phyloP scores from a whole-genome alignment of 495 filamentous ascomycete species.

The Penicillium nucicola region DNA sequence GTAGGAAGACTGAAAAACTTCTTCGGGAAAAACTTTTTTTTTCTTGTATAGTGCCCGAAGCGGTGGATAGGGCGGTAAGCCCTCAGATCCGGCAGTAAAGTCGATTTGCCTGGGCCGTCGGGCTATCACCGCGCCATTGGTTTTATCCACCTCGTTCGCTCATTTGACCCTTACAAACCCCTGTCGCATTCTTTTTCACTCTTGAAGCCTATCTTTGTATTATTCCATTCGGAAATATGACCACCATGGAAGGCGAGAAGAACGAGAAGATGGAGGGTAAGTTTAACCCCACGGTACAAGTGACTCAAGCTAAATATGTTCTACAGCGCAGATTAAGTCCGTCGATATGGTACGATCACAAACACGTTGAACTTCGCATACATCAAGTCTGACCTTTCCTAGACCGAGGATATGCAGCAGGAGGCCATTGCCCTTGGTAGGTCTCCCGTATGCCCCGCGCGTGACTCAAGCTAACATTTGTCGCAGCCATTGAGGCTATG shows the following conservation, averaged over 20 bases:
- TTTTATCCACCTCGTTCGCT: not conserved
- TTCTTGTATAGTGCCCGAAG: slow-evolving; percentile 32
- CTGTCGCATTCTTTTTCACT: not conserved
- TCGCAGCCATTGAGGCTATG: slow-evolving; percentile 87
- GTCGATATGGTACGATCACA: slow-evolving; percentile 82
- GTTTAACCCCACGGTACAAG: slow-evolving; percentile 14
- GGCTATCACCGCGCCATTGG: slow-evolving; percentile 11
- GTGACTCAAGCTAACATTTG: slow-evolving; percentile 17
- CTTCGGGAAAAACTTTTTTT: slow-evolving; percentile 27
- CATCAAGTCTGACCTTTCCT: not conserved
- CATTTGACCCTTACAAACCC: not conserved
- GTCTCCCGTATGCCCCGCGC: slow-evolving; percentile 21
- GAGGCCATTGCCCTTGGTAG: slow-evolving; percentile 91
- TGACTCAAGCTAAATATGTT: slow-evolving; percentile 26
- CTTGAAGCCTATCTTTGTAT: not conserved
- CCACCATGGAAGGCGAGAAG: slow-evolving; percentile 45
- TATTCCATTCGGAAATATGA: slow-evolving; percentile 33
- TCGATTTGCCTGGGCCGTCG: slow-evolving; percentile 1
- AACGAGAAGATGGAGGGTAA: slow-evolving; percentile 70
- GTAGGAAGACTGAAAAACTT: slow-evolving; percentile 20
- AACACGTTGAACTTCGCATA: slow-evolving; percentile 6
- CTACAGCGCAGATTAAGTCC: slow-evolving; percentile 87
- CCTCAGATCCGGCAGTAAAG: slow-evolving; percentile 15
- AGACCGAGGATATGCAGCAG: slow-evolving; percentile 97
- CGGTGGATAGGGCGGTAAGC: slow-evolving; percentile 27